Conservation (phyloP, 495 filamentous ascomycete genomes). For the Penicillium coffeae region DNA sequence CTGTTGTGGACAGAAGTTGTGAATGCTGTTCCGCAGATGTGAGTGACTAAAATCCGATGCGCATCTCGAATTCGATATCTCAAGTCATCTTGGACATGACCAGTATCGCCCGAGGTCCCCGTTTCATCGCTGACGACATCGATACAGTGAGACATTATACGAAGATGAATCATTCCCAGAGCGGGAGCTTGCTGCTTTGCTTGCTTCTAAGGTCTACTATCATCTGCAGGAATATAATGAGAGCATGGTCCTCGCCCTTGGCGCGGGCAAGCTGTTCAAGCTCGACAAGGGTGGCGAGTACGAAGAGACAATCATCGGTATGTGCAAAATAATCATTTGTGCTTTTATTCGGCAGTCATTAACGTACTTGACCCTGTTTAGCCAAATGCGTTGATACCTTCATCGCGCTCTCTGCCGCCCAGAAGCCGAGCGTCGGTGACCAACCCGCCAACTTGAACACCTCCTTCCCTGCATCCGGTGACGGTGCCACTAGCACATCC, state of each 20-base stretch:
- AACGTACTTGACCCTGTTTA: conserved; percentile 16
- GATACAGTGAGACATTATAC: conserved; percentile 84
- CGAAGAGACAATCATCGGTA: conserved; percentile 92
- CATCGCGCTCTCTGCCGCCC: conserved; percentile 75
- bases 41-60: conserved; percentile 30
- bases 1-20: conserved; percentile 97
- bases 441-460: conserved; percentile 67
- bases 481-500: conserved; percentile 61
- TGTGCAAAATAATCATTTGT: conserved; percentile 7
- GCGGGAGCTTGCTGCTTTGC: conserved; percentile 87
- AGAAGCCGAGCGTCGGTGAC: conserved; percentile 54
- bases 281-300: conserved; percentile 90
- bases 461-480: conserved; percentile 59
- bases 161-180: conserved; percentile 95
- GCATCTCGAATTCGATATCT: background rate
- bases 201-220: conserved; percentile 97
- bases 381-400: conserved; percentile 98
- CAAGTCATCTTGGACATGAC: background rate
- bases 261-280: conserved; percentile 92
- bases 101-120: background rate
- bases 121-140: conserved; percentile 11
- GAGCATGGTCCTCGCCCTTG: conserved; percentile 97
- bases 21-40: conserved; percentile 89
- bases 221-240: conserved; percentile 98
- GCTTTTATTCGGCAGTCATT: background rate